Evolutionary conservation across 768 basidiomycete species (phyloP).

Genomic region (Rhodotorula diobovata): DNA sequence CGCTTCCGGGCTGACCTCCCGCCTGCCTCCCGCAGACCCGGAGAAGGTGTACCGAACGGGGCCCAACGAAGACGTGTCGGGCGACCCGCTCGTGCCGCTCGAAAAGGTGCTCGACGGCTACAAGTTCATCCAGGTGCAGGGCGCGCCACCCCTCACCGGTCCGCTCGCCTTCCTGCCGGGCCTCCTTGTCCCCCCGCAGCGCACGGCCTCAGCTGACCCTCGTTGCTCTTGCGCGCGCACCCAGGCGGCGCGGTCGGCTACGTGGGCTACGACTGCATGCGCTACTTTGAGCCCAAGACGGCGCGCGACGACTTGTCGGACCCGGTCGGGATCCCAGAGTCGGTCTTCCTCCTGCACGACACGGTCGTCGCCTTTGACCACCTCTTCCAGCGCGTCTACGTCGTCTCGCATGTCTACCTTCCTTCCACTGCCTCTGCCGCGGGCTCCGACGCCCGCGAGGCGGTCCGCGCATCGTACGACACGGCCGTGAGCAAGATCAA

Average conservation of each 20-base stretch:
- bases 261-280: constrained; percentile 92
- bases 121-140: constrained; percentile 80
- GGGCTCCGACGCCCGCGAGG: not conserved
- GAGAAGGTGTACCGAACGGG: constrained; percentile 87
- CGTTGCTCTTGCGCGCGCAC: too few relatives aligned
- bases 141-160: constrained; percentile 78
- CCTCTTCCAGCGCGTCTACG: constrained; percentile 86
- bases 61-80: constrained; percentile 66
- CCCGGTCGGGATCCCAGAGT: constrained; percentile 81
- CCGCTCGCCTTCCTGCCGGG: constrained; percentile 28
- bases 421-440: constrained; percentile 55
- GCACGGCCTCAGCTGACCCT: not conserved
- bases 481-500: constrained; percentile 30
- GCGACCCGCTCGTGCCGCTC: constrained; percentile 79
- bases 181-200: not conserved
- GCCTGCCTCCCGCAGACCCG: constrained; percentile 60
- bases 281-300: constrained; percentile 86
- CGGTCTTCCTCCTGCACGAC: constrained; percentile 93
- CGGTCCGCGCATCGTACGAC: constrained; percentile 18
- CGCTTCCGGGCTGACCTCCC: too few relatives aligned
- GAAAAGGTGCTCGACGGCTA: constrained; percentile 81
- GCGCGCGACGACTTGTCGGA: constrained; percentile 64
- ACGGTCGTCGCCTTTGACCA: constrained; percentile 96
- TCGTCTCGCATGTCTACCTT: constrained; percentile 91
- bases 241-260: constrained; percentile 92